Evolutionary conservation across 2,329 filamentous ascomycete genomes (phyloP).

Genomic region (Madurella mycetomatis): DNA sequence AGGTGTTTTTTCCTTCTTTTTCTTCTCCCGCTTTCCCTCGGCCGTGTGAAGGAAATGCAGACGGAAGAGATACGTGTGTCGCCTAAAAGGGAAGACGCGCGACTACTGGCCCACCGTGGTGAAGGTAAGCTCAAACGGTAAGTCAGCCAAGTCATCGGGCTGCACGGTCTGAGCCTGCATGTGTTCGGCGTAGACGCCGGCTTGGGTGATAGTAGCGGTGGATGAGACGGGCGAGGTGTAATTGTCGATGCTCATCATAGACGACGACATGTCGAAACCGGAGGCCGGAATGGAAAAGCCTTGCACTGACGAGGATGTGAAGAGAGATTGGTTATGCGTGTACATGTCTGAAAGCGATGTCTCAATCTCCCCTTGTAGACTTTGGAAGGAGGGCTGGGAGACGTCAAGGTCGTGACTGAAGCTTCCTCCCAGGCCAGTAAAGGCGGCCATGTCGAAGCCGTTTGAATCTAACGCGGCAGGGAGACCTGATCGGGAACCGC

Average conservation of each 20-base stretch:
- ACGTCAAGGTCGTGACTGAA: slow-evolving; percentile 18
- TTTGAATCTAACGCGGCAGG: background rate
- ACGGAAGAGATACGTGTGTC: background rate
- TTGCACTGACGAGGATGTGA: slow-evolving; percentile 5
- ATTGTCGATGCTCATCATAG: slow-evolving; percentile 19
- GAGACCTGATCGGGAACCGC: slow-evolving; percentile 2
- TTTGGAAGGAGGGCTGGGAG: slow-evolving; percentile 6
- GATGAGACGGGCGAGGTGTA: slow-evolving; percentile 28
- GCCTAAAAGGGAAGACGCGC: background rate
- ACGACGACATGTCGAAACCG: slow-evolving; percentile 21
- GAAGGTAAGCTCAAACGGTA: slow-evolving; percentile 15
- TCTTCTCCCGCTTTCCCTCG: background rate
- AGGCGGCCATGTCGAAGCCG: slow-evolving; percentile 15
- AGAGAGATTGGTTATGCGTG: slow-evolving; percentile 12
- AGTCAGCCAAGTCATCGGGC: slow-evolving; percentile 18
- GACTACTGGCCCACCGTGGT: background rate
- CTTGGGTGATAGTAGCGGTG: slow-evolving; percentile 25
- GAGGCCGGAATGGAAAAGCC: slow-evolving; percentile 27
- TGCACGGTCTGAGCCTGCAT: background rate
- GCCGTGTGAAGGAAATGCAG: background rate
- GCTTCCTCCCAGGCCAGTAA: slow-evolving; percentile 20
- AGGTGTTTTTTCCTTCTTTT: background rate
- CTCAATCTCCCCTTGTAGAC: slow-evolving; percentile 14
- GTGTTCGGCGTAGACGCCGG: slow-evolving; percentile 18
- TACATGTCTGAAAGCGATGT: slow-evolving; percentile 15